phyloP scores from a whole-genome alignment of 1,284 basidiomycete genomes.

The Neonothopanus nambi region DNA sequence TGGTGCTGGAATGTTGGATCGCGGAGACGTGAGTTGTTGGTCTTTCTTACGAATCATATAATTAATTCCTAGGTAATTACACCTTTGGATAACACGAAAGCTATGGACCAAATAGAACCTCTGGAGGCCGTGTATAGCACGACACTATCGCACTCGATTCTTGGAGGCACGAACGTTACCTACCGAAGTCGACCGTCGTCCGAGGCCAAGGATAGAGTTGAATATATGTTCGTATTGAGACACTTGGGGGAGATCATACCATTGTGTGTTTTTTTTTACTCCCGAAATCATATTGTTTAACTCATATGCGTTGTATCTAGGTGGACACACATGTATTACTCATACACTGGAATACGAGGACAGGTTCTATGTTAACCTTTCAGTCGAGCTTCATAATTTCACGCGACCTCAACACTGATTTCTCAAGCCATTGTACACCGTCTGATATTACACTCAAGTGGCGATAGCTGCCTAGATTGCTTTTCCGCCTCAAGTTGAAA shows the following conservation, averaged over 20 bases:
- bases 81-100: conserved; percentile 60
- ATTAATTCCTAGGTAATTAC: conserved; percentile 38
- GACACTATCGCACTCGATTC: conserved; percentile 48
- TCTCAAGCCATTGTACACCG: too few relatives aligned
- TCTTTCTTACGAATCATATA: background rate
- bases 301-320: conserved; percentile 33
- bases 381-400: too few relatives aligned
- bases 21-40: conserved; percentile 53
- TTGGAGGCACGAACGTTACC: conserved; percentile 28
- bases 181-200: conserved; percentile 22
- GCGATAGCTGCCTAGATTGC: too few relatives aligned
- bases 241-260: conserved; percentile 55
- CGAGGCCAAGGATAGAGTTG: conserved; percentile 50
- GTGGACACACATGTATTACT: too few relatives aligned
- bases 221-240: conserved; percentile 60
- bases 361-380: too few relatives aligned
- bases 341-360: too few relatives aligned
- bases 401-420: too few relatives aligned
- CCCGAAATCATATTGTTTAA: too few relatives aligned
- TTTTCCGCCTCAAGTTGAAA: too few relatives aligned
- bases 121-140: conserved; percentile 60
- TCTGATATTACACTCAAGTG: too few relatives aligned
- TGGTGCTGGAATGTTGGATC: conserved; percentile 55
- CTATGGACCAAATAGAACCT: conserved; percentile 68
- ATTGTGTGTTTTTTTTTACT: conserved; percentile 1